Evolutionary conservation across 805 yeast genomes (phyloP).

Genomic region (Saccharomyces eubayanus): DNA sequence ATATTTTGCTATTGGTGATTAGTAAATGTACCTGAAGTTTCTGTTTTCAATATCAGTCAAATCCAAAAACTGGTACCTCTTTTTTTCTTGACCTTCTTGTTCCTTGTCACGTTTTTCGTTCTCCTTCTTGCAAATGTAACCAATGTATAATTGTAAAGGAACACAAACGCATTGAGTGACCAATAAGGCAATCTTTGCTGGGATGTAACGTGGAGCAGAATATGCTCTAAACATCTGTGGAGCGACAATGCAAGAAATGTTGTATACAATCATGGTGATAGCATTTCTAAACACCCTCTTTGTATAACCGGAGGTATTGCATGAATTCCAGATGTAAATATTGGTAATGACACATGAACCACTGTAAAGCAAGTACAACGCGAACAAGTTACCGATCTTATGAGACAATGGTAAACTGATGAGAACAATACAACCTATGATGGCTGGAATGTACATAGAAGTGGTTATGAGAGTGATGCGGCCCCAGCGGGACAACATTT

Average conservation of each 20-base stretch:
- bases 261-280: constrained; percentile 49
- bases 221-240: constrained; percentile 51
- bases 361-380: constrained; percentile 45
- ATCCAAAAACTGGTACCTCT: constrained; percentile 44
- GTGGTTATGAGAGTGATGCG: constrained; percentile 32
- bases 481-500: constrained; percentile 31
- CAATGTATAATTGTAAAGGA: constrained; percentile 37
- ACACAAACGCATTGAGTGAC: constrained; percentile 42
- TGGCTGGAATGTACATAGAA: constrained; percentile 39
- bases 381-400: constrained; percentile 40
- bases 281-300: constrained; percentile 48
- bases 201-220: constrained; percentile 44
- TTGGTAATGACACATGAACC: constrained; percentile 51
- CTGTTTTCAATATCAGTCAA: constrained; percentile 52
- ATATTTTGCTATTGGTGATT: constrained; percentile 1
- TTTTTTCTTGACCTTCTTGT: constrained; percentile 26
- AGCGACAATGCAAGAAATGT: constrained; percentile 51
- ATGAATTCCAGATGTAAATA: constrained; percentile 52
- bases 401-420: constrained; percentile 30
- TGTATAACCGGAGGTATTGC: constrained; percentile 56
- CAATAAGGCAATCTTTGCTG: constrained; percentile 51
- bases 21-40: constrained; percentile 48
- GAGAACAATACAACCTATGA: constrained; percentile 42
- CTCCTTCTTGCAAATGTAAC: constrained; percentile 39
- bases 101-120: constrained; percentile 42